Percentiles rank a stretch among this genome's conserved stretches.
Evolutionary conservation across 177 flowering plant species (phyloP).

Genomic region (Vitis hybrid): DNA sequence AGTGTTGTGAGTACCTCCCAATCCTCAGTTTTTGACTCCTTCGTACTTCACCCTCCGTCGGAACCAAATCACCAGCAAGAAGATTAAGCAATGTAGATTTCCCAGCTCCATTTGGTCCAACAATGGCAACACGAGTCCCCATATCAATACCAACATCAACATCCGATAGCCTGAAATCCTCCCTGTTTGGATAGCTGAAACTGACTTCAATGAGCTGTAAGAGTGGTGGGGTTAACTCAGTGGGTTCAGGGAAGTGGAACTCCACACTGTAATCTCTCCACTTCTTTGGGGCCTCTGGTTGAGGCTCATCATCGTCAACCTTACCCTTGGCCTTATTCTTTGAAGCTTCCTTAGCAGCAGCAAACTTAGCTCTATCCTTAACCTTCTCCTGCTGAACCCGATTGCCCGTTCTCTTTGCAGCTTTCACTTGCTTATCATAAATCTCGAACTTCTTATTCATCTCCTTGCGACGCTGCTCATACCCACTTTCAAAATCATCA

Average conservation of each 20-base stretch:
- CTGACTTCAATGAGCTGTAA: constrained; percentile 72
- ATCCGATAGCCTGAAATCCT: constrained; percentile 58
- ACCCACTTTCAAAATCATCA: constrained; percentile 72
- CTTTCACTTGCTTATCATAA: constrained; percentile 68
- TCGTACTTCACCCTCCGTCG: constrained; percentile 63
- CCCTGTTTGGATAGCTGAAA: constrained; percentile 61
- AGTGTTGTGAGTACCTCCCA: constrained; percentile 70
- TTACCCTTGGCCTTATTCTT: constrained; percentile 59
- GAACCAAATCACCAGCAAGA: constrained; percentile 66
- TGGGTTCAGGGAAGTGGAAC: constrained; percentile 84
- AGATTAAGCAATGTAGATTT: constrained; percentile 63
- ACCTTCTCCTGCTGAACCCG: constrained; percentile 64
- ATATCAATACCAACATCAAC: constrained; percentile 68
- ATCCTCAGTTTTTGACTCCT: constrained; percentile 71
- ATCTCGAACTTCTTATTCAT: constrained; percentile 59
- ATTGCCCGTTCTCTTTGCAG: constrained; percentile 68
- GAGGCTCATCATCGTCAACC: constrained; percentile 61
- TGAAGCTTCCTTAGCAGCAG: constrained; percentile 60
- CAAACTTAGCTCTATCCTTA: constrained; percentile 55
- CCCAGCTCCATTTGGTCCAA: constrained; percentile 76
- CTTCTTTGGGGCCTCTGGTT: constrained; percentile 57
- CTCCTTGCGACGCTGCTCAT: constrained; percentile 75
- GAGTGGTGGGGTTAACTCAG: constrained; percentile 78
- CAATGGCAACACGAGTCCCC: constrained; percentile 79
- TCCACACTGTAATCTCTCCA: constrained; percentile 77